Base-by-base conservation (phyloP, 2,329 filamentous ascomycete species). In the Amauroascus verrucosus region DNA sequence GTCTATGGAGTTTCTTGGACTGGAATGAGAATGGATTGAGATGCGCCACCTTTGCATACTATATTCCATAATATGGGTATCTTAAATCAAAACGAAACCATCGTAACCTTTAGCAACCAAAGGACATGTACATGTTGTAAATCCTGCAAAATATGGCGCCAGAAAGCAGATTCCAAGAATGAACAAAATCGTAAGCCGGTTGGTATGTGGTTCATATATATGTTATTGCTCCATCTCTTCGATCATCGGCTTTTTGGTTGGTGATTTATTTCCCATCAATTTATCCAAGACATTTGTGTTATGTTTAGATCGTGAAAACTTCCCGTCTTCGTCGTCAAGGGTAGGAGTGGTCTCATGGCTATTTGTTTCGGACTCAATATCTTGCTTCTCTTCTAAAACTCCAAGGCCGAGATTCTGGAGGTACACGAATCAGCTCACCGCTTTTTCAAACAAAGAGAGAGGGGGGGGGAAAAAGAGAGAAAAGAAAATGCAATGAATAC, bases 401-500 rank as follows among this genome's bases (percentile, higher is more conserved):
- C 72, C 72, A 9, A 75, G 59, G 5, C 71, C 70, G 45, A 75
- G 63, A 54, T 74, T 69, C 70, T 72, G 38, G 35, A 5, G 49
- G 14, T 2, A 30, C 28, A 48, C 4, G 16, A 30, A 35, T 58
- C 49, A 58, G 51, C 44, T 38, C 24, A 51, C 16, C 51, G 13
- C 37, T 44, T 13, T 49, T 51, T 22, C 18, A 6, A 35, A 35
- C 3, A 35, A 14, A 6, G 14, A 35, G 6, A 13, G 20, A 14
- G 24, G 30, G 28, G 6, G 32, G 13, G 14, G 2, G 16, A 16
- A 22, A 48, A 20, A 20, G 11, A 33, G 13, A 52, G 2, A 28
- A 22, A 20, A n/a, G 24, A 45, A n/a, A n/a, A n/a, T n/a, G 40
- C 9, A 26, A 16, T 20, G 30, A 48, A 28, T 41, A 60, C 58